phyloP scores from a whole-genome alignment of 768 basidiomycete species.

The Lentinula sp. region DNA sequence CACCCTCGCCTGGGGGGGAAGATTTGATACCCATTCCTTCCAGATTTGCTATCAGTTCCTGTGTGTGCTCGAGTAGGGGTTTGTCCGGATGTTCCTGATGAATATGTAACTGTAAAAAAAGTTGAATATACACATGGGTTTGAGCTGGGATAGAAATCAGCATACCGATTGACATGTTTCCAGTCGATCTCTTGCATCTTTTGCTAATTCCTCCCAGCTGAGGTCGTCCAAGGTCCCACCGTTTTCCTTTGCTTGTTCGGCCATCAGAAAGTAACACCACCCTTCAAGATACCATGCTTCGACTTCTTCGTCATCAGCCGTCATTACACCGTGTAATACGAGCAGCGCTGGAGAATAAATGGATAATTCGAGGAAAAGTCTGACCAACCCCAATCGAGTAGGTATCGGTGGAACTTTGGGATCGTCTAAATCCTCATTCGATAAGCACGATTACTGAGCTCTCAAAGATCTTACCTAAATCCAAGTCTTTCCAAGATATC shows the following conservation, averaged over 20 bases:
- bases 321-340: constrained; percentile 74
- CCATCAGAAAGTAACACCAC: constrained; percentile 87
- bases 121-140: neutral
- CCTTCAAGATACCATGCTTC: constrained; percentile 95
- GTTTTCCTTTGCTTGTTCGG: constrained; percentile 60
- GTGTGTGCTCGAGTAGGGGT: constrained; percentile 68
- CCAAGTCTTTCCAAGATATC: constrained; percentile 64
- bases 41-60: constrained; percentile 66
- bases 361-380: constrained; percentile 73
- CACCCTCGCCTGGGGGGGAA: constrained; percentile 52
- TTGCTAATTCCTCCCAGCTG: constrained; percentile 11
- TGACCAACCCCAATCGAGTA: constrained; percentile 67
- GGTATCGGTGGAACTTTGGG: constrained; percentile 66
- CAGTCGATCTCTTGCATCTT: constrained; percentile 61
- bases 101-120: constrained; percentile 50
- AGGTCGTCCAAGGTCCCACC: constrained; percentile 35
- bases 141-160: constrained; percentile 9
- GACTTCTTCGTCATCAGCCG: constrained; percentile 77
- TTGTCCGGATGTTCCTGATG: constrained; percentile 71
- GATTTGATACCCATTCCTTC: constrained; percentile 61
- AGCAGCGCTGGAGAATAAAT: constrained; percentile 67
- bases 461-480: constrained; percentile 31
- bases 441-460: neutral
- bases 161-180: constrained; percentile 77
- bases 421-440: constrained; percentile 41